Evolutionary conservation across 106 monocot genomes (phyloP).

Genomic region (Acorus gramineus): DNA sequence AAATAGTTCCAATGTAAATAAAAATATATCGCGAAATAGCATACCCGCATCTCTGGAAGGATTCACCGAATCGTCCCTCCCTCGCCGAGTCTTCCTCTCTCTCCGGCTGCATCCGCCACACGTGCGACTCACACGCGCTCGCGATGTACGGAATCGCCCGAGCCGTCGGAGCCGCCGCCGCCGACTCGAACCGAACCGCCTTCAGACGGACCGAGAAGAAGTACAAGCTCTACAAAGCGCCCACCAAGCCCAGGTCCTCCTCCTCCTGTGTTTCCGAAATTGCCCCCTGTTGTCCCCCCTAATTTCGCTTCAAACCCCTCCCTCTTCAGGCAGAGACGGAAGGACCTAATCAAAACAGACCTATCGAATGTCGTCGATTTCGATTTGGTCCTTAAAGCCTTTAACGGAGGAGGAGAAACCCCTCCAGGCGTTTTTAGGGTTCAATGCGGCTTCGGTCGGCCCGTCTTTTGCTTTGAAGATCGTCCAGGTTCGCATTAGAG

Average conservation of each 20-base stretch:
- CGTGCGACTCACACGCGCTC: background rate
- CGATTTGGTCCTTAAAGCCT: conserved; percentile 29
- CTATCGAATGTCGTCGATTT: conserved; percentile 83
- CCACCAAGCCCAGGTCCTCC: conserved; percentile 10
- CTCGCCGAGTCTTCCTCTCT: too few species aligned
- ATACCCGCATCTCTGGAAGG: too few species aligned
- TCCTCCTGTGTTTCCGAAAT: background rate
- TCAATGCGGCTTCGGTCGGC: conserved; percentile 31
- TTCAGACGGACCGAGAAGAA: conserved; percentile 83
- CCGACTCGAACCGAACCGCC: conserved; percentile 54
- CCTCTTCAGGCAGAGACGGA: conserved; percentile 18
- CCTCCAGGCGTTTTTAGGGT: conserved; percentile 30
- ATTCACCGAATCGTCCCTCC: too few species aligned
- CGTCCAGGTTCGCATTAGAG: conserved; percentile 23
- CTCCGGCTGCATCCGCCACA: too few species aligned
- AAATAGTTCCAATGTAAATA: too few species aligned
- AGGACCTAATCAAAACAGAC: conserved; percentile 20
- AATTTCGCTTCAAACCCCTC: background rate
- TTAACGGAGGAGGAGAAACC: conserved; percentile 22
- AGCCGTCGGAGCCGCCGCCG: conserved; percentile 7
- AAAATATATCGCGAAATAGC: too few species aligned
- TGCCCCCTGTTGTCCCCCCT: background rate
- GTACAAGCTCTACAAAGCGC: conserved; percentile 69
- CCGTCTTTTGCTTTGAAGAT: conserved; percentile 65
- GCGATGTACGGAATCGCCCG: conserved; percentile 32